phyloP scores from a whole-genome alignment of 768 basidiomycete genomes.

The Hydnum rufescens region DNA sequence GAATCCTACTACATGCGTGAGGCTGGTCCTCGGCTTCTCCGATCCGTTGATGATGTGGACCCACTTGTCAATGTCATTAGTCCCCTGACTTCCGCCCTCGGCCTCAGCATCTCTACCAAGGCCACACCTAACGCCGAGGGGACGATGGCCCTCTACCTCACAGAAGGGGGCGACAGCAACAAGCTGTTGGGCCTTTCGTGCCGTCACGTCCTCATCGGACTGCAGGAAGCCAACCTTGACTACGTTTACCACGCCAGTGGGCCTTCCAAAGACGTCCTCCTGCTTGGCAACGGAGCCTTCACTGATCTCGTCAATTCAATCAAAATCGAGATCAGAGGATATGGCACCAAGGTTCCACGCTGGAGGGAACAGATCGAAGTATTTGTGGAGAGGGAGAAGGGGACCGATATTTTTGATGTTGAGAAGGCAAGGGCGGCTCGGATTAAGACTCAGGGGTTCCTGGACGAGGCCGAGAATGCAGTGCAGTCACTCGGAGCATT shows the following conservation, averaged over 20 bases:
- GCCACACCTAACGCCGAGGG: constrained; percentile 5
- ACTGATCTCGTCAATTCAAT: constrained; percentile 6
- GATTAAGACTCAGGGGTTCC: not conserved
- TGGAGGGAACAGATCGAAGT: not conserved
- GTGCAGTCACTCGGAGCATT: constrained; percentile 4
- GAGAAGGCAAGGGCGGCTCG: constrained; percentile 5
- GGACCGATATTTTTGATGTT: not conserved
- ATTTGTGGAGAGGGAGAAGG: not conserved
- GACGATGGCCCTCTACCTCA: constrained; percentile 8
- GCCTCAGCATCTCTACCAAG: constrained; percentile 6
- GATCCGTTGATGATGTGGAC: not conserved
- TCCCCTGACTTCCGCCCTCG: constrained; percentile 7
- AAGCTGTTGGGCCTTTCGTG: constrained; percentile 9
- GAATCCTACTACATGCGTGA: constrained; percentile 1
- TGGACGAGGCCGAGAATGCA: constrained; percentile 1
- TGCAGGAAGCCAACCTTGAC: constrained; percentile 2
- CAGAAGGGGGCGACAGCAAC: constrained; percentile 7
- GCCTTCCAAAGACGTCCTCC: constrained; percentile 5
- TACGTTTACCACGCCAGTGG: constrained; percentile 2
- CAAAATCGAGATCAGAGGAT: constrained; percentile 6
- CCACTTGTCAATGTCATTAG: constrained; percentile 2
- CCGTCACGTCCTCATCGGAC: constrained; percentile 8
- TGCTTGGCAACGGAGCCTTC: constrained; percentile 6
- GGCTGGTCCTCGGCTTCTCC: constrained; percentile 5
- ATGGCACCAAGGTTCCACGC: constrained; percentile 1